These are phyloP conservation scores for Phyllosticta paracitricarpa DNA, from an alignment of 2,329 filamentous ascomycete species.

Conservation along the genomic window DNA sequence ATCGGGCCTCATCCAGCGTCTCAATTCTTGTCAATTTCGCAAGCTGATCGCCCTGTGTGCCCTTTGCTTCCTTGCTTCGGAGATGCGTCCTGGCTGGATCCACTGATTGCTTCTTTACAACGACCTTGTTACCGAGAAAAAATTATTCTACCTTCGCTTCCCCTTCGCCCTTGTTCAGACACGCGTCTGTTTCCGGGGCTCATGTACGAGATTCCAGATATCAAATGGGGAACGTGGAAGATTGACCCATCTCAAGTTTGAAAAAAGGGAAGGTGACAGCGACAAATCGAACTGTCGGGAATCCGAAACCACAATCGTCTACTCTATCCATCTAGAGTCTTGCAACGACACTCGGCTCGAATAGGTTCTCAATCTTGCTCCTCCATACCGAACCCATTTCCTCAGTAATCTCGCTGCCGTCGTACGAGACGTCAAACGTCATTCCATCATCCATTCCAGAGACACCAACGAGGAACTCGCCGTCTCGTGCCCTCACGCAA, in stretches of 20 bases:
- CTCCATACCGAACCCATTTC: conserved; percentile 23
- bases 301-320: background rate
- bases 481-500: conserved; percentile 35
- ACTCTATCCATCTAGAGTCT: conserved; percentile 10
- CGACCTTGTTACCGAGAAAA: too few species aligned
- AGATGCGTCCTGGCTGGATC: background rate
- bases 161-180: too few species aligned
- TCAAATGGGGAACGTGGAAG: too few species aligned
- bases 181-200: too few species aligned
- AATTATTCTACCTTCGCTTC: too few species aligned
- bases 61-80: background rate
- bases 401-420: conserved; percentile 28
- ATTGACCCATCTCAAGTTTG: too few species aligned
- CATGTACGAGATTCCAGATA: too few species aligned
- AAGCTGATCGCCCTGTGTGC: background rate
- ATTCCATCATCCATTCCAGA: conserved; percentile 28
- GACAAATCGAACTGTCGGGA: background rate
- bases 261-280: background rate
- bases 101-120: too few species aligned
- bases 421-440: conserved; percentile 32
- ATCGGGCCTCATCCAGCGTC: background rate
- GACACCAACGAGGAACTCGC: conserved; percentile 37
- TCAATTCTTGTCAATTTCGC: background rate
- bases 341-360: conserved; percentile 16
- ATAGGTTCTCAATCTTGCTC: conserved; percentile 20